Evolutionary conservation across 371 early-diverging fungal species (phyloP), one percentile per base, ranked within the genome.

Genomic region (Vairimorpha ceranae): DNA sequence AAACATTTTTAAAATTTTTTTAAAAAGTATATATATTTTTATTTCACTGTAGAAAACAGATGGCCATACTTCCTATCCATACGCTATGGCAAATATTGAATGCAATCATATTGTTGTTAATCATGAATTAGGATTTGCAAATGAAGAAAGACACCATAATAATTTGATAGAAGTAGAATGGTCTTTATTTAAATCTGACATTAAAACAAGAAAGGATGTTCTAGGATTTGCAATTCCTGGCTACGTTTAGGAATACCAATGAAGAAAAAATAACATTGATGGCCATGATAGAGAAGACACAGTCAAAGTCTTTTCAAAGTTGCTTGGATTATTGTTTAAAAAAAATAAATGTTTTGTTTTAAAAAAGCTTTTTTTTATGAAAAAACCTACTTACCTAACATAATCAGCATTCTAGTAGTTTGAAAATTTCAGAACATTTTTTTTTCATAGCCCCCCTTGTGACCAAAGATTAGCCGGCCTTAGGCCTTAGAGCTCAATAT

Each of bases 51-150:
- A 25, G 6, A 59, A 59, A 32, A 59, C 59, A 32, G 32, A 29
- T 59, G 59, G 59, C 8, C 32, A 29, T n/a, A 10, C 8, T 8
- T 59, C 59, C 14, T 59, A 59, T n/a, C 59, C 59, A 59, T 59
- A 59, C 29, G 59, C 59, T 29, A 29, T 59, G 2, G 25, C 25
- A 7, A 29, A 7, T 6, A 59, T 59, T 59, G 29, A n/a, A 3
- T 15, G 59, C 2, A n/a, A 7, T 8, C 59, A 59, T 59, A 59
- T 7, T 3, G 29, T 59, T 8, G 59, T 59, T 4, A 59, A 59
- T n/a, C 59, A 29, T 32, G 59, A 29, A 32, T 4, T 25, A 59
- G 59, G 59, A 25, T 59, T 59, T 32, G 29, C 10, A 23, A 59
- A 23, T 32, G 10, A 15, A 8, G 32, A 29, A 7, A 29, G 32